Conservation (phyloP, 306 rosid species). For the Hylodesmum podocarpum region DNA sequence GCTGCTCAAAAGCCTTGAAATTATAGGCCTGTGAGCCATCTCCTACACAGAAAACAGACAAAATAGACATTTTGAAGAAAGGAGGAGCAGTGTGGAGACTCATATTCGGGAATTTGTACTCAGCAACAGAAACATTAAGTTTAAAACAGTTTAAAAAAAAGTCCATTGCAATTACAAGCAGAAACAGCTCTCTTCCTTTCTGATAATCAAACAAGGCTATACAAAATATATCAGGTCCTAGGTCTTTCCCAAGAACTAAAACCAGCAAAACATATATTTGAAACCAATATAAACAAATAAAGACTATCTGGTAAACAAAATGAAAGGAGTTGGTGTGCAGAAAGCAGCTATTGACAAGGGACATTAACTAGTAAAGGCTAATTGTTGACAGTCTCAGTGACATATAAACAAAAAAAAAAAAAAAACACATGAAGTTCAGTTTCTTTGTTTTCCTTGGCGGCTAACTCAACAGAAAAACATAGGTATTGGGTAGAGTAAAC, state of each 20-base stretch:
- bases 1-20: not conserved
- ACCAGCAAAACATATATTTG: not conserved
- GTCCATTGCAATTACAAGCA: not conserved
- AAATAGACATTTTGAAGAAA: not conserved
- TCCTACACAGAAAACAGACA: not conserved
- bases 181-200: not conserved
- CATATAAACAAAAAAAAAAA: not conserved
- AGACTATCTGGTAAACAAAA: not conserved
- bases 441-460: not conserved
- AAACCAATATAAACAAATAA: not conserved
- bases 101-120: not conserved
- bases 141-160: not conserved
- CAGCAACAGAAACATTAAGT: not conserved
- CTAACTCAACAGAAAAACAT: not conserved
- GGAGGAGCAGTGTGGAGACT: not conserved
- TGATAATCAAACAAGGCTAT: not conserved
- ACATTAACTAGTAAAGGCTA: constrained; percentile 5
- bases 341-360: not conserved
- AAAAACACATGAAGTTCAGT: not conserved
- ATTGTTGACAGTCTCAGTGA: not conserved
- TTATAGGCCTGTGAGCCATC: not conserved
- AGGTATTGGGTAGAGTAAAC: not conserved
- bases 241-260: not conserved
- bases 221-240: not conserved
- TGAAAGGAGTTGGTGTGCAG: not conserved